Evolutionary conservation across 345 rosid species (phyloP), one percentile per base, ranked within the genome.

Genomic region (Fremontodendron californicum): DNA sequence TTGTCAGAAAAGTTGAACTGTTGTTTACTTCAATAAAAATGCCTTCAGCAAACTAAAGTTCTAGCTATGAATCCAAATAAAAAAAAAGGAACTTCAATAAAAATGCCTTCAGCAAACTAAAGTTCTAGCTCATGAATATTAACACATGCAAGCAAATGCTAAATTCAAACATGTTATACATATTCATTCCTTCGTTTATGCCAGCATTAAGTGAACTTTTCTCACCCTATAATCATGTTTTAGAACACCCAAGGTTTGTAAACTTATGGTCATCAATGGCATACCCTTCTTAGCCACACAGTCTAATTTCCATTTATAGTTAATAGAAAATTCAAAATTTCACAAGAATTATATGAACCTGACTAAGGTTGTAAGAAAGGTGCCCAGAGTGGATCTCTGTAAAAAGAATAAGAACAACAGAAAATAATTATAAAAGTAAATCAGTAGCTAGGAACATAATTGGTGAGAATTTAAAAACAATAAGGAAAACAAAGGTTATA

Each of bases 361-460:
- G 67, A 90, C 52, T 77, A 84, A 9, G 39, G 94, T 81, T 62
- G 83, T 62, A 46, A 91, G 21, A 60, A 79, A 80, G 18, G 80
- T 83, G 8, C 77, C 21, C 39, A 81, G 40, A 51, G 86, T 79
- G 35, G 80, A 79, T 73, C 87, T 82, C 98, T 92, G 97, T 76
- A 78, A 75, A 79, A 69, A 65, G 48, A 19, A 37, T 37, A 54
- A 62, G 60, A 73, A 81, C 5, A 73, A 81, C 5, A 29, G 15
- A 43, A 75, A 25, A 77, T 60, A 57, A n/a, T 52, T 6, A 55
- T 52, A 6, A n/a, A 73, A 58, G 62, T 13, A 46, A 58, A 19
- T 39, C 31, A 65, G 27, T 9, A 70, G 55, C 13, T 61, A 29
- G 58, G 69, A 80, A 37, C 18, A 61, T 40, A 45, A 16, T 31